These are phyloP conservation scores for Rhytidhysteron rufulum DNA, from an alignment of 2,329 filamentous ascomycete genomes.

Conservation along the genomic window DNA sequence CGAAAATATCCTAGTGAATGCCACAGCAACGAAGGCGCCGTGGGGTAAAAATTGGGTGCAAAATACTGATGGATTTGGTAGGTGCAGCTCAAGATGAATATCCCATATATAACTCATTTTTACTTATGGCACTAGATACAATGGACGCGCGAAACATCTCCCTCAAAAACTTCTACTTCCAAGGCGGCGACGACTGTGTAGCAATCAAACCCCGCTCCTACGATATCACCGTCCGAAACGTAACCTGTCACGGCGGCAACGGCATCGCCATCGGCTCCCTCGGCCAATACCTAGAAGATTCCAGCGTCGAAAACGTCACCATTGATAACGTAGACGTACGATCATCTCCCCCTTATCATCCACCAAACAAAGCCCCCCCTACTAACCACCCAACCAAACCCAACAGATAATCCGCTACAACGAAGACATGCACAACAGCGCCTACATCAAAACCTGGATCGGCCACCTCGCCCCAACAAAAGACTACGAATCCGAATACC, in stretches of 20 bases:
- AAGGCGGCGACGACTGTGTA: conserved; percentile 60
- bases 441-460: conserved; percentile 57
- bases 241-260: conserved; percentile 53
- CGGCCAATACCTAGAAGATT: conserved; percentile 55
- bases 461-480: conserved; percentile 45
- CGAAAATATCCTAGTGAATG: conserved; percentile 50
- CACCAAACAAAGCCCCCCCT: not conserved
- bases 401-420: conserved; percentile 42
- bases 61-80: conserved; percentile 54
- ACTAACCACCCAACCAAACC: not conserved
- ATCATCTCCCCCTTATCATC: not conserved
- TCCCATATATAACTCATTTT: not conserved
- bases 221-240: conserved; percentile 53
- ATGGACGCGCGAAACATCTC: conserved; percentile 52
- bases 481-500: conserved; percentile 46
- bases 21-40: conserved; percentile 48
- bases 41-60: conserved; percentile 55
- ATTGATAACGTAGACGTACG: conserved; percentile 42
- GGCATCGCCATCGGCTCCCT: conserved; percentile 50
- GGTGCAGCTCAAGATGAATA: not conserved
- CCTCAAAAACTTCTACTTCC: conserved; percentile 50
- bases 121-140: conserved; percentile 36
- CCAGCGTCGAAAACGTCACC: conserved; percentile 47
- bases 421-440: conserved; percentile 45
- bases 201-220: conserved; percentile 60